These are phyloP conservation scores for Crepidotus variabilis DNA, from an alignment of 768 basidiomycete genomes.

Conservation along the genomic window DNA sequence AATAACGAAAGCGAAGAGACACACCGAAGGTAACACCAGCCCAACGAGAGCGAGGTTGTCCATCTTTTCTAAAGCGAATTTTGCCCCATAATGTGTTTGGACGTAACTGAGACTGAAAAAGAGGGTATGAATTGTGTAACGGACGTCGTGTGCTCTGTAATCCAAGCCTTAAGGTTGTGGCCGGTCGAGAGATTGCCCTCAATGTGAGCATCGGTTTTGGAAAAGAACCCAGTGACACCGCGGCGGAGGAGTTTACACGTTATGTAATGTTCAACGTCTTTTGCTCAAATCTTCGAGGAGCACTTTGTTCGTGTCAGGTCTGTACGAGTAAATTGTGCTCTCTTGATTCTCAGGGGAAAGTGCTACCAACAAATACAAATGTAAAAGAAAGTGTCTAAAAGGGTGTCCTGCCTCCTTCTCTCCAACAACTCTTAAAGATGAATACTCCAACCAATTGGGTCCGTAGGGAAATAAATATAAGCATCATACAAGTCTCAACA, in stretches of 20 bases:
- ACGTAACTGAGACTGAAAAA: slow-evolving; percentile 11
- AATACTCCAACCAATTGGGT: no score
- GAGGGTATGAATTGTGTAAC: slow-evolving; percentile 10
- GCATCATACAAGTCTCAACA: no score
- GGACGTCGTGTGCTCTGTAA: slow-evolving; percentile 12
- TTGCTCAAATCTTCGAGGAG: no score
- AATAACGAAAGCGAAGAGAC: slow-evolving; percentile 4
- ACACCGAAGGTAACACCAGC: slow-evolving; percentile 29
- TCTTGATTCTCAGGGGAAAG: no score
- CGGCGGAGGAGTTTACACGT: background rate
- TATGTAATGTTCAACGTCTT: background rate
- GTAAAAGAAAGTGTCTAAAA: no score
- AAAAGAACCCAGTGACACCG: slow-evolving; percentile 4
- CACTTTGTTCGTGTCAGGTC: background rate
- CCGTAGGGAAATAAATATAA: no score
- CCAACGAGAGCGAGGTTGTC: slow-evolving; percentile 30
- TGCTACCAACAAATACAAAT: no score
- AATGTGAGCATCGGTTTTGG: slow-evolving; percentile 25
- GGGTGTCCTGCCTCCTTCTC: no score
- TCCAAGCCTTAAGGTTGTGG: slow-evolving; percentile 15
- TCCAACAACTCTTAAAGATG: no score
- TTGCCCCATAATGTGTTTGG: slow-evolving; percentile 22
- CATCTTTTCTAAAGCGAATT: slow-evolving; percentile 31
- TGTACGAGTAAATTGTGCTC: no score
- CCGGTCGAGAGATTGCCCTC: slow-evolving; percentile 24